Evolutionary conservation across 2,329 filamentous ascomycete genomes (phyloP), one percentile per base, ranked within the genome.

Genomic region (Calonectria pteridis): DNA sequence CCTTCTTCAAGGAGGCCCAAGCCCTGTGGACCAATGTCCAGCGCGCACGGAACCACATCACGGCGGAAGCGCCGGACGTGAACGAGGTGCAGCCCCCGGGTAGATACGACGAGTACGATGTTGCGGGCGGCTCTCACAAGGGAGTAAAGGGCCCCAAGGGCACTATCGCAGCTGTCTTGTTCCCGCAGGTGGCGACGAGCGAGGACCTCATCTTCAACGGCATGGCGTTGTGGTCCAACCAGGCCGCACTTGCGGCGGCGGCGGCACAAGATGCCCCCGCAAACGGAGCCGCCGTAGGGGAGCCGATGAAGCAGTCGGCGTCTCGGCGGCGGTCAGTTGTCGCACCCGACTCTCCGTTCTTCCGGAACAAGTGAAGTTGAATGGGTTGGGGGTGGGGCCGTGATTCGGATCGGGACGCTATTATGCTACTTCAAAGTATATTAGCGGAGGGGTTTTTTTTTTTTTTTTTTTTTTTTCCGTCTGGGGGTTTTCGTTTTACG

Each of bases 141-240:
- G 53, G 28, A 62, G 18, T 20, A 20, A 16, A 75, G 71, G 73
- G 72, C 11, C 43, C 68, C 7, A 78, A 74, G 51, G 55, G 71
- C 0, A 46, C 37, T 0, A 64, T 77, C 0, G 67, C 81, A 1
- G 78, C 77, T 0, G 73, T 76, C 16, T 64, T 82, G 10, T 82
- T 82, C 31, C 81, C 81, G 0, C 79, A 81, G 37, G 78, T 82
- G 2, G 67, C 77, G 0, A 77, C 77, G 9, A 71, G 76, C 0
- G 78, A 79, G 28, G 75, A 76, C 35, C 69, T 81, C 43, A 74
- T 82, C 33, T 74, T 75, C 4, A 78, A 82, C 6, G 81, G 78
- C 4, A 72, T 78, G 0, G 79, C 75, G 18, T 72, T 82, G 11
- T 80, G 78, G 53, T 78, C 77, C 6, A 75, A 79, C 6, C 80